Base-by-base conservation (phyloP, 768 basidiomycete species). In the Suillus sp. region DNA sequence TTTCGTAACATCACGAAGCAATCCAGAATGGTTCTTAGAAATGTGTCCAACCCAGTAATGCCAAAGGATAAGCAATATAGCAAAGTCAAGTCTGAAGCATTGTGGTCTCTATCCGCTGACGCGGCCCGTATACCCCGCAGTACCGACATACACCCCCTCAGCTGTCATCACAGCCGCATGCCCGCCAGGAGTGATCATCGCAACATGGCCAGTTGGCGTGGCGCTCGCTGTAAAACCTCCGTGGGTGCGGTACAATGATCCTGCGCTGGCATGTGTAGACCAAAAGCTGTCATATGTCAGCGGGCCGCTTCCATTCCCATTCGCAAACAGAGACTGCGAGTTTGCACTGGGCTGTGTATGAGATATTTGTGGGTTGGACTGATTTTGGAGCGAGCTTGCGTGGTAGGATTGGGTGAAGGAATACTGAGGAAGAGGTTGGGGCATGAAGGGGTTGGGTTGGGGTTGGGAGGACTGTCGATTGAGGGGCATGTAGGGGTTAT, bases 221-320 rank as follows among this genome's bases (percentile, higher is more conserved):
- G 71, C 70, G 18, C 71, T 74, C 9, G 71, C 66, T 0, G 71
- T 65, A 38, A 74, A 74, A 4, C 73, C 74, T 4, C 71, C 64
- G 2, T 74, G 67, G 2, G 74, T 76, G 8, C 73, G 68, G 32
- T 76, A 74, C 13, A 74, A 68, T 1, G 74, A 66, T 2, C 73
- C 73, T 3, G 73, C 67, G 0, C 75, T 71, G 22, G 82, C 74
- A 64, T 86, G 84, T 8, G 83, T 78, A 1, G 86, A 85, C 86
- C 85, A 88, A 68, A 87, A 88, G 0, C 84, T 84, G 68, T 87
- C 86, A 66, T 87, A 87, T 3, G 86, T 85, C 50, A 86, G 74
- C 13, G 71, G n/a, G 64, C 47, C 18, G 65, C 66, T 57, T 25
- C 56, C 56, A 20, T 27, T 57, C 14, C 37, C 55, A 27, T 40